Conservation (phyloP, 2,329 filamentous ascomycete genomes). For the Talaromyces sp. region DNA sequence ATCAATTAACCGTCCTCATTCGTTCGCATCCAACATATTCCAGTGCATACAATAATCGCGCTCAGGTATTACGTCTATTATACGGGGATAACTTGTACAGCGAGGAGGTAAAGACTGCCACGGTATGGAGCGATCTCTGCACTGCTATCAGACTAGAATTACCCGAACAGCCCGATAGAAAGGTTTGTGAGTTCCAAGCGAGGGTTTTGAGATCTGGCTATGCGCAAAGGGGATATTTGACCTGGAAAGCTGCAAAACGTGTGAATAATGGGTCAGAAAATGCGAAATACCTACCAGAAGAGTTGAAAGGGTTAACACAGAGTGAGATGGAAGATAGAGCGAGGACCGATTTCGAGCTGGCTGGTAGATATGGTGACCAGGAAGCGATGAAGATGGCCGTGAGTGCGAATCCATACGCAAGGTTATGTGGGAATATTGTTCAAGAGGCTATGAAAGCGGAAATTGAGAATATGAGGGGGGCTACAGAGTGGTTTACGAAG, state of each 20-base stretch:
- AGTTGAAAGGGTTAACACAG: not conserved
- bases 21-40: not conserved
- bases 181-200: not conserved
- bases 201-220: not conserved
- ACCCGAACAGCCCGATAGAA: not conserved
- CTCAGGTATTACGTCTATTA: not conserved
- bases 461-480: slow-evolving; percentile 37
- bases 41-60: not conserved
- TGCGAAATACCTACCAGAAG: not conserved
- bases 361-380: slow-evolving; percentile 11
- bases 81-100: not conserved
- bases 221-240: not conserved
- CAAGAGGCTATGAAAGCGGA: slow-evolving; percentile 7
- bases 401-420: slow-evolving; percentile 9
- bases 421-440: slow-evolving; percentile 9
- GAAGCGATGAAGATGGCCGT: slow-evolving; percentile 11
- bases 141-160: not conserved
- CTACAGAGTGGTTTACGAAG: not conserved
- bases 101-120: not conserved
- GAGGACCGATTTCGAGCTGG: not conserved
- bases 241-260: not conserved
- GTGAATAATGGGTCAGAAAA: not conserved
- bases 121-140: not conserved
- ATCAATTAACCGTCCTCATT: not conserved
- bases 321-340: not conserved